A percentile compares a stretch with the other conserved stretches of the same genome.
Conservation (phyloP, 2,329 filamentous ascomycete genomes). For the Paracoccidioides lutzii region DNA sequence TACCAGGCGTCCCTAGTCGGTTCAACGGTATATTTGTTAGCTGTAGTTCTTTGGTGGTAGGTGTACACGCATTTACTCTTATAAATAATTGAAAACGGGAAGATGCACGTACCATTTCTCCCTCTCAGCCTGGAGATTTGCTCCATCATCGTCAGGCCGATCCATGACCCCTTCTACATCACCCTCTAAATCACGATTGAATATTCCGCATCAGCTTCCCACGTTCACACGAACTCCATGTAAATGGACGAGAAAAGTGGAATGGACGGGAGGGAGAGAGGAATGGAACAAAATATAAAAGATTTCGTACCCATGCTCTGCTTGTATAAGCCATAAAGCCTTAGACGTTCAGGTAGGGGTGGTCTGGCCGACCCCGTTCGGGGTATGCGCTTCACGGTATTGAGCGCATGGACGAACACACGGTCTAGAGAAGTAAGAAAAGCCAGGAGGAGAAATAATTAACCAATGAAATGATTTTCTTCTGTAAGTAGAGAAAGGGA, state of each 20-base stretch:
- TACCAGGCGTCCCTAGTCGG: slow-evolving; percentile 78
- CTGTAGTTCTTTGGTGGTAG: neutral
- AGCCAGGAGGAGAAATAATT: neutral
- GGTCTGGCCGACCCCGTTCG: slow-evolving; percentile 85
- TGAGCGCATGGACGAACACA: slow-evolving; percentile 97
- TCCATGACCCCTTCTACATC: slow-evolving; percentile 92
- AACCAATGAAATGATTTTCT: neutral
- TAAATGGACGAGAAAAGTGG: neutral
- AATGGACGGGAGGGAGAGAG: neutral
- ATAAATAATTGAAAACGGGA: neutral
- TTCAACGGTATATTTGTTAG: neutral
- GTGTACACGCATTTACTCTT: neutral
- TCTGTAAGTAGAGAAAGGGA: no score
- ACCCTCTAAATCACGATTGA: slow-evolving; percentile 48
- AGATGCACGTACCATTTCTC: slow-evolving; percentile 49
- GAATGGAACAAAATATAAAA: neutral
- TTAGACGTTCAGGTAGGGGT: slow-evolving; percentile 69
- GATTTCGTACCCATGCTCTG: slow-evolving; percentile 64
- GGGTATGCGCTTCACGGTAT: slow-evolving; percentile 94
- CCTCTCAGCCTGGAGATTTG: slow-evolving; percentile 41
- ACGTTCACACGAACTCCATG: neutral
- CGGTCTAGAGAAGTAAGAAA: slow-evolving; percentile 50
- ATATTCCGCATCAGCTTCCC: slow-evolving; percentile 9
- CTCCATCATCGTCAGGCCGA: slow-evolving; percentile 47
- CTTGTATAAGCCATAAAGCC: slow-evolving; percentile 96